Evolutionary conservation across 371 early-diverging fungal genomes (phyloP).

Genomic region (Homolaphlyctis polyrhiza): DNA sequence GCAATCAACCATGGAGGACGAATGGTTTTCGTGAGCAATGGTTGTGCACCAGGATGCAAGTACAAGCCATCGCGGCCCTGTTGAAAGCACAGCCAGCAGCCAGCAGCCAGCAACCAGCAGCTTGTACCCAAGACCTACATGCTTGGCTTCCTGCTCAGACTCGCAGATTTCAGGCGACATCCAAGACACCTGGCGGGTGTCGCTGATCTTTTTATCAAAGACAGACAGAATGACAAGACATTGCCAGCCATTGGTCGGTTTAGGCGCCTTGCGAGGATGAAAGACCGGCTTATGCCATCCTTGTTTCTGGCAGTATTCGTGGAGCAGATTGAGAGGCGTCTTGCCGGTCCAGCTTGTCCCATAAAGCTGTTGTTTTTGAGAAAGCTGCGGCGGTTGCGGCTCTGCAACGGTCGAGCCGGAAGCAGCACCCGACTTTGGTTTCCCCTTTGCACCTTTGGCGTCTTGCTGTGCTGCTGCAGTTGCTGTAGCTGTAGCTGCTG

Average conservation of each 20-base stretch:
- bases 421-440: background rate
- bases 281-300: conserved; percentile 74
- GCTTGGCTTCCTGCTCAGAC: conserved; percentile 69
- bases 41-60: background rate
- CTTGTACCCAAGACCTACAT: conserved; percentile 43
- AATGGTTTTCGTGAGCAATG: background rate
- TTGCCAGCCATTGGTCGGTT: background rate
- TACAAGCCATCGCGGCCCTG: background rate
- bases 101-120: no score
- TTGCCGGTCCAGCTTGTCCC: conserved; percentile 69
- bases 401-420: background rate
- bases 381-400: background rate
- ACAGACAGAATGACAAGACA: background rate
- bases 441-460: background rate
- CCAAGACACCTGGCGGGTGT: background rate
- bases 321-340: conserved; percentile 68
- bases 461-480: background rate
- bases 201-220: conserved; percentile 5
- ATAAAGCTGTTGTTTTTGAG: background rate
- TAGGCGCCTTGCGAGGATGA: conserved; percentile 26
- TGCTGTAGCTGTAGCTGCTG: background rate
- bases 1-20: background rate
- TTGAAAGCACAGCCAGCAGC: background rate
- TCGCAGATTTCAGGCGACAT: conserved; percentile 43
- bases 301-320: conserved; percentile 72